Conservation (phyloP, 1,284 basidiomycete species). For the Cerrena zonata region DNA sequence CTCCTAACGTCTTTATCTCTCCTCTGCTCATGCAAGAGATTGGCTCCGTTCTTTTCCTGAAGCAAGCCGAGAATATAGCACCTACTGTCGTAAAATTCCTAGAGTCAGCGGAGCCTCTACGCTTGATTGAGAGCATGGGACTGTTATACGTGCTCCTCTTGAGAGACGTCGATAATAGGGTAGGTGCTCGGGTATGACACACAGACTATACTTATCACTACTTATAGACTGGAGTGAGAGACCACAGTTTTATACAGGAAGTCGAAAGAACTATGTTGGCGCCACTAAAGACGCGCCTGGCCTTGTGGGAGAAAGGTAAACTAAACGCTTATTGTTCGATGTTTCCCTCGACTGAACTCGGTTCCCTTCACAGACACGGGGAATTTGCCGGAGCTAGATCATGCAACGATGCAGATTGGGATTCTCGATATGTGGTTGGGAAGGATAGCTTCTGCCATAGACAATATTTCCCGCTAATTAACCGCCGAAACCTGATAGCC, state of each 20-base stretch:
- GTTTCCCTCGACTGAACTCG: too few relatives aligned
- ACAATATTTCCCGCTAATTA: constrained; percentile 1
- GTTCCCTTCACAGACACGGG: not conserved
- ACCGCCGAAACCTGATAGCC: too few relatives aligned
- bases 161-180: constrained; percentile 43
- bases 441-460: constrained; percentile 31
- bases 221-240: constrained; percentile 48
- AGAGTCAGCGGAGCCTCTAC: constrained; percentile 42
- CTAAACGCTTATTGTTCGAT: too few relatives aligned
- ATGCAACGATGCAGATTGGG: constrained; percentile 32
- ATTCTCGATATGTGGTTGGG: constrained; percentile 42
- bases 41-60: constrained; percentile 46
- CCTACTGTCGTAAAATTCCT: constrained; percentile 34
- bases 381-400: constrained; percentile 2
- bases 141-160: constrained; percentile 48
- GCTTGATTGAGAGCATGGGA: constrained; percentile 47
- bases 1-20: constrained; percentile 41
- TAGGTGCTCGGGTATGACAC: constrained; percentile 17
- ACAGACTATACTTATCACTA: constrained; percentile 5
- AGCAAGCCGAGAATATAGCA: constrained; percentile 38
- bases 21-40: constrained; percentile 44
- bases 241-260: constrained; percentile 29
- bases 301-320: constrained; percentile 24
- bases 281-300: constrained; percentile 25
- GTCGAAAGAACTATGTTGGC: constrained; percentile 26